Conservation (phyloP, 2,329 filamentous ascomycete species). For the Lasiodiplodia citricola region DNA sequence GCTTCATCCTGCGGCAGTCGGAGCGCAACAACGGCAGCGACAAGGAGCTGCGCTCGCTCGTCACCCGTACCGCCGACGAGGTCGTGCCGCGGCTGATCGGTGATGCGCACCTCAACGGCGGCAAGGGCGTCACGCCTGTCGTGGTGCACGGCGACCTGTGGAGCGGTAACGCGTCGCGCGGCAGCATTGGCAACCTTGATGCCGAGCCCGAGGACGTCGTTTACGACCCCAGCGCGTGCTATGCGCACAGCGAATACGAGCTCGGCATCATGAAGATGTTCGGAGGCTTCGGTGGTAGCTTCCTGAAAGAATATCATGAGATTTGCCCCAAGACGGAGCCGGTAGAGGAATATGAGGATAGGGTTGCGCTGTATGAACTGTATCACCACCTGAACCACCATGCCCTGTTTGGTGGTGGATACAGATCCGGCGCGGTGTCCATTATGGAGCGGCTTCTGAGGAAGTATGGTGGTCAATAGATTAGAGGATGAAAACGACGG, state of each 20-base stretch:
- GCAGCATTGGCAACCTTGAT: slow-evolving; percentile 61
- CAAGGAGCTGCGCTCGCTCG: slow-evolving; percentile 62
- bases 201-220: slow-evolving; percentile 73
- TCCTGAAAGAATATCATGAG: slow-evolving; percentile 78
- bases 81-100: slow-evolving; percentile 81
- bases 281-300: slow-evolving; percentile 76
- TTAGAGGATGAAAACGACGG: not conserved
- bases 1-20: slow-evolving; percentile 65
- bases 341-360: slow-evolving; percentile 80
- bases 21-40: slow-evolving; percentile 68
- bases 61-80: slow-evolving; percentile 65
- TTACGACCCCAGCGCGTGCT: slow-evolving; percentile 81
- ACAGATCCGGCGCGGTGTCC: slow-evolving; percentile 74
- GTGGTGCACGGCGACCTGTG: slow-evolving; percentile 92
- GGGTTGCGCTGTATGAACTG: slow-evolving; percentile 81
- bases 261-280: slow-evolving; percentile 97
- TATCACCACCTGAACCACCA: slow-evolving; percentile 93
- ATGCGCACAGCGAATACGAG: slow-evolving; percentile 88
- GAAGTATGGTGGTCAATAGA: slow-evolving; percentile 62
- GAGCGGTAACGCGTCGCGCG: slow-evolving; percentile 80
- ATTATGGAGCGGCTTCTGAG: slow-evolving; percentile 77
- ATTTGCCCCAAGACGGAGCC: slow-evolving; percentile 82
- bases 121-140: slow-evolving; percentile 71
- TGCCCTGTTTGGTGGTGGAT: slow-evolving; percentile 81
- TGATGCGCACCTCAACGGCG: slow-evolving; percentile 66